Evolutionary conservation across 2,329 filamentous ascomycete genomes (phyloP).

Genomic region (Kalaharituber pfeilii): DNA sequence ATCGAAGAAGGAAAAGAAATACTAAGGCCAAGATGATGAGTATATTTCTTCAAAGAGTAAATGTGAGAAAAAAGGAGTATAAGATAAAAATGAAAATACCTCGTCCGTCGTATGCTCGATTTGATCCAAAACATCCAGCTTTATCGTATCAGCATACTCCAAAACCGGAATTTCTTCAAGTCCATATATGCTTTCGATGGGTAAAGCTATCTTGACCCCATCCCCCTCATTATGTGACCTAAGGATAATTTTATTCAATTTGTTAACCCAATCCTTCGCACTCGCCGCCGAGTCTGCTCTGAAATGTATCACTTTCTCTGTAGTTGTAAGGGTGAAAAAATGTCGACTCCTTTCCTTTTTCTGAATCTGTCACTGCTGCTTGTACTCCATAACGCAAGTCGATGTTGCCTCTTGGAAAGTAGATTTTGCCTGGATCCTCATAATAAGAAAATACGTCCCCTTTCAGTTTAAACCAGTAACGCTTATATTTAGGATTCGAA

Average conservation of each 20-base stretch:
- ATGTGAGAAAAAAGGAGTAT: slow-evolving; percentile 1
- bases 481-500: slow-evolving; percentile 69
- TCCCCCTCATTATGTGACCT: slow-evolving; percentile 90
- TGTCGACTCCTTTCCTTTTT: slow-evolving; percentile 50
- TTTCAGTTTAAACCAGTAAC: slow-evolving; percentile 87
- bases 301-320: slow-evolving; percentile 71
- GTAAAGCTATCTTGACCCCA: slow-evolving; percentile 87
- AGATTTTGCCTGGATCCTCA: slow-evolving; percentile 62
- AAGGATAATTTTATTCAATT: slow-evolving; percentile 86
- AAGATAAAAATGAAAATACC: slow-evolving; percentile 32
- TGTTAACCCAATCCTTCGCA: slow-evolving; percentile 92
- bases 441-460: slow-evolving; percentile 88
- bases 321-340: slow-evolving; percentile 68
- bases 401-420: slow-evolving; percentile 82
- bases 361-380: slow-evolving; percentile 58
- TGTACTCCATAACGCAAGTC: slow-evolving; percentile 84
- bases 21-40: slow-evolving; percentile 40
- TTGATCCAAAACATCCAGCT: slow-evolving; percentile 80
- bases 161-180: slow-evolving; percentile 82
- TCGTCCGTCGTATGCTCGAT: slow-evolving; percentile 93
- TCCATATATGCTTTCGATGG: slow-evolving; percentile 75
- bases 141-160: slow-evolving; percentile 84
- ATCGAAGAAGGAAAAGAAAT: slow-evolving; percentile 92
- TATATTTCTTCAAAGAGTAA: no score
- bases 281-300: slow-evolving; percentile 71